A percentile compares a stretch with the other conserved stretches of the same genome.
Evolutionary conservation across 1,284 basidiomycete genomes (phyloP).

Genomic region (Tetrapyrgos nigripes): DNA sequence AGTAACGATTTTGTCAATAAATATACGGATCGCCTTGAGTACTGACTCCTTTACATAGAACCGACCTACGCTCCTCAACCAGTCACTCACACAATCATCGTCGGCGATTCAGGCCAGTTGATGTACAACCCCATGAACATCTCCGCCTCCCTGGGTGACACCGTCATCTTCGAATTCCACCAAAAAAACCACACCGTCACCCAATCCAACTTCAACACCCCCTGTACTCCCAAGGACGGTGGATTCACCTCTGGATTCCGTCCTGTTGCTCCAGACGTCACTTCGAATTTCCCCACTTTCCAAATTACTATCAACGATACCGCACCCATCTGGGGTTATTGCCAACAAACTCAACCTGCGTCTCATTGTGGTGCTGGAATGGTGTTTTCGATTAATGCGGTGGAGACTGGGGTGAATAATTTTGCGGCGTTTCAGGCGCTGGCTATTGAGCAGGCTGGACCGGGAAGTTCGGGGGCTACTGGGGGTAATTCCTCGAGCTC

Average conservation of each 20-base stretch:
- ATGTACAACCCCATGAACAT: constrained; percentile 50
- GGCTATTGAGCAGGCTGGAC: constrained; percentile 29
- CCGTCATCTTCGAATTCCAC: constrained; percentile 41
- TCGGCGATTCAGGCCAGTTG: constrained; percentile 43
- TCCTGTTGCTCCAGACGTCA: constrained; percentile 35
- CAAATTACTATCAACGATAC: constrained; percentile 61
- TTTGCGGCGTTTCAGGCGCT: constrained; percentile 49
- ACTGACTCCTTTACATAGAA: constrained; percentile 20
- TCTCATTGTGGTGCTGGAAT: constrained; percentile 43
- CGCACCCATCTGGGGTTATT: constrained; percentile 58
- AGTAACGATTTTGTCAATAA: too few species aligned
- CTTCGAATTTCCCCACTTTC: constrained; percentile 52
- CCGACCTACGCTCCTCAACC: constrained; percentile 41
- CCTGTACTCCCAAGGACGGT: constrained; percentile 4
- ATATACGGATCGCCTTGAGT: neutral
- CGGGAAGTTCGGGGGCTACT: neutral
- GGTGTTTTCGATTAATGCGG: constrained; percentile 49
- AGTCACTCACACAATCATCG: constrained; percentile 45
- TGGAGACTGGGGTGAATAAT: constrained; percentile 48
- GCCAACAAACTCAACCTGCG: constrained; percentile 41
- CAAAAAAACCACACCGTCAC: constrained; percentile 62
- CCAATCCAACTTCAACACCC: constrained; percentile 56
- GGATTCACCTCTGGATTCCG: constrained; percentile 61
- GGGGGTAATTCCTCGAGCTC: too few species aligned
- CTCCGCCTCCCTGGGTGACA: constrained; percentile 51